Percentiles rank a stretch among this genome's conserved stretches.
phyloP scores from a whole-genome alignment of 352 stramenopile genomes.

The Proteromonas lacertae region DNA sequence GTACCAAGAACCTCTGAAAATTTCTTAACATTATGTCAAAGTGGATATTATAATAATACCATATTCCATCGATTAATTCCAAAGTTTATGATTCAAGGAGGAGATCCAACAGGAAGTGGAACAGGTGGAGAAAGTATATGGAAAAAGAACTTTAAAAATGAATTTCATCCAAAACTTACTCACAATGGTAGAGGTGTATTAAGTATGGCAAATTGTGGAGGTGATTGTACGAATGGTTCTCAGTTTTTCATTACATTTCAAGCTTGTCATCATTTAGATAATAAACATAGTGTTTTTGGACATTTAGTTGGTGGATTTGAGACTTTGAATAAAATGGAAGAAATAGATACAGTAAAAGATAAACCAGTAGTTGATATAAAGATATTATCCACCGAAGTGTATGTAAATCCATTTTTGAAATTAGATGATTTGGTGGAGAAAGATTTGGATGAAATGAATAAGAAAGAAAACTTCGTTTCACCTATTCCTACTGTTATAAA shows the following conservation, averaged over 20 bases:
- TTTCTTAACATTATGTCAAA: constrained; percentile 64
- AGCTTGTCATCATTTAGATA: constrained; percentile 69
- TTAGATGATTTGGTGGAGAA: no score
- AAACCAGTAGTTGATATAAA: constrained; percentile 32
- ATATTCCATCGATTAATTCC: constrained; percentile 79
- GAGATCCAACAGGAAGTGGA: constrained; percentile 64
- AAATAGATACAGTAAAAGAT: constrained; percentile 27
- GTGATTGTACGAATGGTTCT: constrained; percentile 68
- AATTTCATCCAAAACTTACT: constrained; percentile 69
- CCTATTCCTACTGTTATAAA: no score
- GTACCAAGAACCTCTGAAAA: constrained; percentile 72
- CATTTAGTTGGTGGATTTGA: constrained; percentile 54
- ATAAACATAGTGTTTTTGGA: constrained; percentile 85
- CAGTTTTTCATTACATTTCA: constrained; percentile 98
- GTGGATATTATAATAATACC: constrained; percentile 60
- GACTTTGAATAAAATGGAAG: constrained; percentile 32
- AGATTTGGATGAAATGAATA: neutral
- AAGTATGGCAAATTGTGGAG: constrained; percentile 78
- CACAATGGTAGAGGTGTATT: constrained; percentile 55
- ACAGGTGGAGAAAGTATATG: constrained; percentile 67
- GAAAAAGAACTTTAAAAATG: constrained; percentile 50
- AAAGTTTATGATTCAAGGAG: constrained; percentile 77
- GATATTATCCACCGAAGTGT: constrained; percentile 31
- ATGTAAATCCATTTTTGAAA: constrained; percentile 47
- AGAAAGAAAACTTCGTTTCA: no score